These are phyloP conservation scores for Cryphonectria carpinicola DNA, from an alignment of 2,329 filamentous ascomycete genomes.

Conservation along the genomic window DNA sequence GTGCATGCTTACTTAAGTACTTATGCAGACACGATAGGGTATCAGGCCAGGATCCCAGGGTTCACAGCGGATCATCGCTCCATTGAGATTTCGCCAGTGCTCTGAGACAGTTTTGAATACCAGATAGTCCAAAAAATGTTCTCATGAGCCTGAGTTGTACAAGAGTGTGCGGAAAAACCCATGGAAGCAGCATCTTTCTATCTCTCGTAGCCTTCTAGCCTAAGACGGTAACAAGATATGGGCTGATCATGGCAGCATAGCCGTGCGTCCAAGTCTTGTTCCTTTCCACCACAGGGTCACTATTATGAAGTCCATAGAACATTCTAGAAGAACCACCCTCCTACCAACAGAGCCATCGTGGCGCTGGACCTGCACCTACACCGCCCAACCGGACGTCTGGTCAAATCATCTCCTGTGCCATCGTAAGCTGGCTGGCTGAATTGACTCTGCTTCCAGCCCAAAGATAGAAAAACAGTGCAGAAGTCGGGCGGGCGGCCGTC, in stretches of 20 bases:
- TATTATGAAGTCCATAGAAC: neutral
- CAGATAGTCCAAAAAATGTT: neutral
- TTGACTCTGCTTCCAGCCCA: neutral
- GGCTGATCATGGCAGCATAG: neutral
- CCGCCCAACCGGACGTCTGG: neutral
- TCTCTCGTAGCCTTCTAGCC: neutral
- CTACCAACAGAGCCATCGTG: neutral
- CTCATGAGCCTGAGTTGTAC: neutral
- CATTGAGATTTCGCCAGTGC: neutral
- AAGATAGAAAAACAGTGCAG: neutral
- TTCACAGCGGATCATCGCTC: no score
- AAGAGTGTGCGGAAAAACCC: neutral
- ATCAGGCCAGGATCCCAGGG: neutral
- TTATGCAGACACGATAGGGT: neutral
- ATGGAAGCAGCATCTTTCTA: neutral
- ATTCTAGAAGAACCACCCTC: neutral
- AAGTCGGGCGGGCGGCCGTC: neutral
- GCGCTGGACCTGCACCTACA: neutral
- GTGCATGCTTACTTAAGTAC: neutral
- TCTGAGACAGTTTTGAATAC: neutral
- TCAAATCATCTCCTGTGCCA: neutral
- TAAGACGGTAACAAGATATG: no score
- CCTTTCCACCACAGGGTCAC: no score
- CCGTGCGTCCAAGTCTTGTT: neutral
- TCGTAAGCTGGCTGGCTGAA: neutral